These are phyloP conservation scores for Wickerhamomyces sp. DNA, from an alignment of 1,139 yeast species.

Conservation along the genomic window DNA sequence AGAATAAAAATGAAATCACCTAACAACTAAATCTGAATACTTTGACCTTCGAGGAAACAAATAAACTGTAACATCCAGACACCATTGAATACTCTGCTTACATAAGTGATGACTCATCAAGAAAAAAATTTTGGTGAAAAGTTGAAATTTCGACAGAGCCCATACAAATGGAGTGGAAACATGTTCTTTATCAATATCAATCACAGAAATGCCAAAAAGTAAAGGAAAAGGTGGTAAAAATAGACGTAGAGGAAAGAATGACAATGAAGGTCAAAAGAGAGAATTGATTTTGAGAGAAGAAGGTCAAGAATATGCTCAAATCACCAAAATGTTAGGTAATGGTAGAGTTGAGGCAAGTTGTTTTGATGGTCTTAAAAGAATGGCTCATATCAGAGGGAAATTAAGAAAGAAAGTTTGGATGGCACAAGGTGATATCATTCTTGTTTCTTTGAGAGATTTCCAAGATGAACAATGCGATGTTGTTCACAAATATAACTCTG, in stretches of 20 bases:
- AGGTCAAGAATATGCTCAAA: conserved; percentile 98
- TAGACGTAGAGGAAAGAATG: conserved; percentile 99
- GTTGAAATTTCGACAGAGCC: not conserved
- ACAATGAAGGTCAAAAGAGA: conserved; percentile 85
- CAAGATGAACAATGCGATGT: conserved; percentile 99
- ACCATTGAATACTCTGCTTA: not conserved
- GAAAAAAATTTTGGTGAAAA: not conserved
- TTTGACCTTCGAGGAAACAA: too few relatives aligned
- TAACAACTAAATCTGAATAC: too few relatives aligned
- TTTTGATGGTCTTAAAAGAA: conserved; percentile 88
- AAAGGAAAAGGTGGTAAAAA: conserved; percentile 60
- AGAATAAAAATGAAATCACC: too few relatives aligned
- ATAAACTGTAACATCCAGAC: not conserved
- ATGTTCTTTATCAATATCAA: not conserved
- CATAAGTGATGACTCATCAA: too few relatives aligned
- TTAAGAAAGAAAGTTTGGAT: conserved; percentile 99
- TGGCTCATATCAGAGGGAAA: conserved; percentile 98
- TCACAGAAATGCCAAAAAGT: conserved; percentile 43
- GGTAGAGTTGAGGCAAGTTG: conserved; percentile 95
- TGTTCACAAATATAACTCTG: conserved; percentile 93
- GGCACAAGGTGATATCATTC: conserved; percentile 96
- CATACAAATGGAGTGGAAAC: not conserved
- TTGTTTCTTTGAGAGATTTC: conserved; percentile 95
- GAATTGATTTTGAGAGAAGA: conserved; percentile 90
- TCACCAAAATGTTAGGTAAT: conserved; percentile 96